These are phyloP conservation scores for Torrubiellomyces zombiae DNA, from an alignment of 2,329 filamentous ascomycete genomes.

Conservation along the genomic window DNA sequence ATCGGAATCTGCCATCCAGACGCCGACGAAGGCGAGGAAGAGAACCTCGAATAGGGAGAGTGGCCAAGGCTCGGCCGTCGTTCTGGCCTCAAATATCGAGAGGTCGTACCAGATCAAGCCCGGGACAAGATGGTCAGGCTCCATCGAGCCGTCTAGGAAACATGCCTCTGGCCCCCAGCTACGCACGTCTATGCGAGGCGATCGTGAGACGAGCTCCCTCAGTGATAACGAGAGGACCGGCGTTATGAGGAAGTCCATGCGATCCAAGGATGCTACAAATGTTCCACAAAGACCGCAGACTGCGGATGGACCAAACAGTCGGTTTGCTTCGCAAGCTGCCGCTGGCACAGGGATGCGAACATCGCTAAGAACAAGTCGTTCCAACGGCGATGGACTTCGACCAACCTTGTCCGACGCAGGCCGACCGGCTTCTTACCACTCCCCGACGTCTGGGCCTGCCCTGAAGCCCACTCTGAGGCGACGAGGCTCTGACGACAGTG, in stretches of 20 bases:
- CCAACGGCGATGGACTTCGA: slow-evolving; percentile 3
- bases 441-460: slow-evolving; percentile 6
- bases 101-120: slow-evolving; percentile 24
- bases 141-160: not conserved
- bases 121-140: slow-evolving; percentile 13
- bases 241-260: slow-evolving; percentile 18
- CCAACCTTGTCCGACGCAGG: slow-evolving; percentile 4
- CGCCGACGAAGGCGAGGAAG: slow-evolving; percentile 13
- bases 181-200: slow-evolving; percentile 29
- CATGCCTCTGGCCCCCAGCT: slow-evolving; percentile 14
- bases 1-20: slow-evolving; percentile 14
- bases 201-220: slow-evolving; percentile 7
- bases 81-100: slow-evolving; percentile 5
- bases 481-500: slow-evolving; percentile 47
- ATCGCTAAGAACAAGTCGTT: slow-evolving; percentile 8
- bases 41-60: slow-evolving; percentile 19
- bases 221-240: slow-evolving; percentile 6
- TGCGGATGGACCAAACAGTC: not conserved
- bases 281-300: not conserved
- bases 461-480: slow-evolving; percentile 26
- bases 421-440: slow-evolving; percentile 16
- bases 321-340: not conserved
- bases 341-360: slow-evolving; percentile 8
- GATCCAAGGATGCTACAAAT: slow-evolving; percentile 7
- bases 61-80: too few relatives aligned